These are phyloP conservation scores for Phaffomyces opuntiae DNA, from an alignment of 805 yeast species.

Conservation along the genomic window DNA sequence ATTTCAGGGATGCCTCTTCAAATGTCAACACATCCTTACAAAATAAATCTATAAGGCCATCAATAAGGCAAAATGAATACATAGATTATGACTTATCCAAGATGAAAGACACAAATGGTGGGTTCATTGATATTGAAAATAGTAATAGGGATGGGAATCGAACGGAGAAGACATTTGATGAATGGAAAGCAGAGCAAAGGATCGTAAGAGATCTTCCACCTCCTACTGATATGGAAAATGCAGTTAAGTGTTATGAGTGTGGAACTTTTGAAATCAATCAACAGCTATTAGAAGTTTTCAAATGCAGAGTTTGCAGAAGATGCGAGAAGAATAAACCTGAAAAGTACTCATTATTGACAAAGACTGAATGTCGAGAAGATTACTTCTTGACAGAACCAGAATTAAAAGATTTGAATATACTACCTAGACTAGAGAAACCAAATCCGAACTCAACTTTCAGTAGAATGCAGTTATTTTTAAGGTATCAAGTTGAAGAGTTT, in stretches of 20 bases:
- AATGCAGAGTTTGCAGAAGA: conserved; percentile 67
- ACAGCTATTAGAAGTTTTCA: conserved; percentile 60
- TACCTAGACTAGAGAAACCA: conserved; percentile 79
- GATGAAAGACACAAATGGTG: conserved; percentile 88
- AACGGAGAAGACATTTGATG: conserved; percentile 33
- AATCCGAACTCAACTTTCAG: conserved; percentile 90
- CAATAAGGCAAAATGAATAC: conserved; percentile 55
- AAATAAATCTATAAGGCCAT: conserved; percentile 26
- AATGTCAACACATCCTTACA: conserved; percentile 17
- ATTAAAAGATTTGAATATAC: conserved; percentile 56
- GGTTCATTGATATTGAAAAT: conserved; percentile 28
- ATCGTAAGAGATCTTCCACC: conserved; percentile 54
- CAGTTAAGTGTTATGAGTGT: conserved; percentile 84
- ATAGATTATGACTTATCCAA: conserved; percentile 84
- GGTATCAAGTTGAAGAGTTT: conserved; percentile 89
- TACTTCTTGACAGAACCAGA: conserved; percentile 93
- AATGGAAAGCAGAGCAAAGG: conserved; percentile 42
- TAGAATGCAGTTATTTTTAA: conserved; percentile 84
- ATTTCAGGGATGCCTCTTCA: conserved; percentile 32
- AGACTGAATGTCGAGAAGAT: conserved; percentile 92
- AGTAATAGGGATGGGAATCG: conserved; percentile 39
- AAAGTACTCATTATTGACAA: conserved; percentile 83
- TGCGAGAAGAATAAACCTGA: conserved; percentile 75
- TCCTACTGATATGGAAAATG: conserved; percentile 61
- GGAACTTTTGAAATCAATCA: conserved; percentile 74